Percentiles rank a stretch among this genome's conserved stretches.
Conservation (phyloP, 2,329 filamentous ascomycete genomes). For the Grosmannia serpens region DNA sequence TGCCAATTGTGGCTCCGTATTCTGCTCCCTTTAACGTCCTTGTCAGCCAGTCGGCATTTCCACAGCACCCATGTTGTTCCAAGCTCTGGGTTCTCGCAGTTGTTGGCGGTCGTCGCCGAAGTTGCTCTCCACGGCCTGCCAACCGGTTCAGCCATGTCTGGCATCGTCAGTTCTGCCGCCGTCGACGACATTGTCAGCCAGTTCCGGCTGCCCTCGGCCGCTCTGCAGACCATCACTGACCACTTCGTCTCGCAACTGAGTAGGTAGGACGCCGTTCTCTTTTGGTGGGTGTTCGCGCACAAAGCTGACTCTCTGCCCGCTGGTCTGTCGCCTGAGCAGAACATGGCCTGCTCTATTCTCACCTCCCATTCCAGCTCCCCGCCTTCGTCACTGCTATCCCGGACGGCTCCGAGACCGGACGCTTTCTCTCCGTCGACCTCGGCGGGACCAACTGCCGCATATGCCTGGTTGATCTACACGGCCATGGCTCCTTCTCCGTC, state of each 20-base stretch:
- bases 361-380: constrained; percentile 56
- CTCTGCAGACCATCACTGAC: neutral
- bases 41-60: neutral
- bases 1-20: neutral
- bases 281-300: neutral
- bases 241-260: constrained; percentile 1
- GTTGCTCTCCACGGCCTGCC: neutral
- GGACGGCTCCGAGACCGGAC: constrained; percentile 91
- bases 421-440: constrained; percentile 90
- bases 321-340: neutral
- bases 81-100: neutral
- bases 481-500: constrained; percentile 86
- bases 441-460: constrained; percentile 97
- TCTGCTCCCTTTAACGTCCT: neutral
- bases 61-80: neutral
- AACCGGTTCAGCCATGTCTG: neutral
- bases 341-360: neutral
- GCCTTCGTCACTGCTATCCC: constrained; percentile 91
- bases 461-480: constrained; percentile 84
- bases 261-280: neutral
- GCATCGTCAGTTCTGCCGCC: neutral
- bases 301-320: neutral
- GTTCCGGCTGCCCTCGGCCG: neutral
- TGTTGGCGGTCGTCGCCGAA: neutral
- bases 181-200: neutral